Evolutionary conservation across 2,329 filamentous ascomycete genomes (phyloP).

Genomic region (Beauveria pseudobassiana): DNA sequence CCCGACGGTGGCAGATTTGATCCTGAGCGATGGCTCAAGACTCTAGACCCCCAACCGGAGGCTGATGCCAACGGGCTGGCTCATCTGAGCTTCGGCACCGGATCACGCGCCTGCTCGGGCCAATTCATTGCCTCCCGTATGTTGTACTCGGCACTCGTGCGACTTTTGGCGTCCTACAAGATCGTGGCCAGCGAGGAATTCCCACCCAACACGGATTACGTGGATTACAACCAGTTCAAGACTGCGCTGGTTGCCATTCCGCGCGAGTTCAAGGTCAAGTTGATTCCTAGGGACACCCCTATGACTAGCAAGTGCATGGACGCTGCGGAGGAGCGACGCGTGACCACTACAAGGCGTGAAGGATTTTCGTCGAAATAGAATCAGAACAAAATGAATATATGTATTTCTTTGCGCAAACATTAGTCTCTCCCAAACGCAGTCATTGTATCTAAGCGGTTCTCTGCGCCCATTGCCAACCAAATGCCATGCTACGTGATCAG

Average conservation of each 20-base stretch:
- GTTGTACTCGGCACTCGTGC: slow-evolving; percentile 40
- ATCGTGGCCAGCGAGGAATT: slow-evolving; percentile 39
- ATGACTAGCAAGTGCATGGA: slow-evolving; percentile 29
- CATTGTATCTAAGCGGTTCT: too few relatives aligned
- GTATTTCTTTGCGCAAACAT: too few relatives aligned
- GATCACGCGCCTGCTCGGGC: slow-evolving; percentile 43
- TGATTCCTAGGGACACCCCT: slow-evolving; percentile 42
- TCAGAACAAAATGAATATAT: too few relatives aligned
- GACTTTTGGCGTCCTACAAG: slow-evolving; percentile 40
- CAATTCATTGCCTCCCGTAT: slow-evolving; percentile 43
- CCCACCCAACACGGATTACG: slow-evolving; percentile 54
- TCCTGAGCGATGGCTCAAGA: not conserved
- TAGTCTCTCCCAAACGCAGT: too few relatives aligned
- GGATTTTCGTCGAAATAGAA: too few relatives aligned
- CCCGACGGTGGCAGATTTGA: not conserved
- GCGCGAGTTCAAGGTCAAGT: slow-evolving; percentile 47
- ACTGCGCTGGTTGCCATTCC: slow-evolving; percentile 53
- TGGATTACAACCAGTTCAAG: slow-evolving; percentile 55
- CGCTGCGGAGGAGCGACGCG: slow-evolving; percentile 37
- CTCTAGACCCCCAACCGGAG: slow-evolving; percentile 20
- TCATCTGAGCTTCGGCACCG: slow-evolving; percentile 45
- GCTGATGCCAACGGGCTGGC: slow-evolving; percentile 21
- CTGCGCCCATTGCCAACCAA: too few relatives aligned
- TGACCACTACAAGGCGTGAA: slow-evolving; percentile 38
- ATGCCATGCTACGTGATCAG: too few relatives aligned